Base-by-base conservation (phyloP, 2,329 filamentous ascomycete genomes). In the Lachnellula arida region DNA sequence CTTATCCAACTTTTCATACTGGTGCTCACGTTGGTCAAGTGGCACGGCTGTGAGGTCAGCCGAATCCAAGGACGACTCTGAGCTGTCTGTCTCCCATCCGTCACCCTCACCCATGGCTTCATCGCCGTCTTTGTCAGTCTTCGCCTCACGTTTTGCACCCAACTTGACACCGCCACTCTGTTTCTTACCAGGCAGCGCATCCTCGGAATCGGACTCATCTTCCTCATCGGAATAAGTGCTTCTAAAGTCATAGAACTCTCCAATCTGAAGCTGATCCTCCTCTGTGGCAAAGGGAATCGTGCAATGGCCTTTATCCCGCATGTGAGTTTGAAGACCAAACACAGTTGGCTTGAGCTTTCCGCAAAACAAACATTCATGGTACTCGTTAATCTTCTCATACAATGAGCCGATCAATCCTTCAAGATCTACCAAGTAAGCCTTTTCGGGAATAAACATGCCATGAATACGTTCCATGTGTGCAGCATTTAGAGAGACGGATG, bases 241-340 rank as follows among this genome's bases (percentile, higher is more conserved):
- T 62, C 89, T 83, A 80, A 99, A 99, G 70, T 99, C 94, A 73
- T 99, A 99, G 72, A 90, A 97, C 62, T 97, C 90, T 55, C 94
- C 94, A 67, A 99, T 90, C 54, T 95, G 91, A 32, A 97, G 81
- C 75, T 97, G 91, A 68, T 97, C 91, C 37, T 88, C 87, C 69
- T 97, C 90, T 0, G 86, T 87, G 51, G 87, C 85, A 71, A 93
- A 99, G 0, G 91, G 92, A 64, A 99, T 95, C 81, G 92, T 96
- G 80, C 93, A 97, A 74, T 99, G 94, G 0, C 91, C 88, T 70
- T 91, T 93, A 71, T 99, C 94, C 46, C 91, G 86, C 94, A 99
- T 99, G 71, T 99, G 94, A 0, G 92, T 97, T 70, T 97, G 92
- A 25, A 92, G 84, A 17, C 89, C 93, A 55, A 86, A 85, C 0